Conservation (phyloP, 768 basidiomycete genomes). For the Lanmaoa rubissima region DNA sequence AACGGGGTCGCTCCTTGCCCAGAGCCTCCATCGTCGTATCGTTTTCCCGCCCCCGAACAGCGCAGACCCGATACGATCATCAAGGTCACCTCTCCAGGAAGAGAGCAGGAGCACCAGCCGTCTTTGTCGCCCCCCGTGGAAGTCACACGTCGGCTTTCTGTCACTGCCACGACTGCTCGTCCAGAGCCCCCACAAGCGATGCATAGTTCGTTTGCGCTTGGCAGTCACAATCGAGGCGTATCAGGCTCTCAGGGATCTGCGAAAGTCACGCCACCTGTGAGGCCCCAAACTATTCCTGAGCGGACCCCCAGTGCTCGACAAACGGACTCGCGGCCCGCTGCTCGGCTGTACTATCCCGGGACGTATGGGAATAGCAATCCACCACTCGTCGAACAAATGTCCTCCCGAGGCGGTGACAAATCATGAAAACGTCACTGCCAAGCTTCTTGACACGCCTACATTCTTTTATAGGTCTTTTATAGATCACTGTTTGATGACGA, state of each 20-base stretch:
- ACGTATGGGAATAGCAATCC: constrained; percentile 19
- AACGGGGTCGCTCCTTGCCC: constrained; percentile 37
- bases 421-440: constrained; percentile 16
- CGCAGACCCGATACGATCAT: constrained; percentile 36
- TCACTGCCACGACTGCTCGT: constrained; percentile 41
- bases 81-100: constrained; percentile 41
- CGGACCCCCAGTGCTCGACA: constrained; percentile 19
- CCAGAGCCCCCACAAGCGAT: constrained; percentile 39
- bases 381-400: constrained; percentile 8
- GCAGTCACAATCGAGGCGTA: constrained; percentile 20
- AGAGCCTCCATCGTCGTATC: constrained; percentile 40
- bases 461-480: constrained; percentile 6
- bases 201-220: constrained; percentile 16
- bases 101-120: constrained; percentile 36
- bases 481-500: constrained; percentile 9
- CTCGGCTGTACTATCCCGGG: constrained; percentile 22
- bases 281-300: constrained; percentile 19
- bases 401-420: constrained; percentile 22
- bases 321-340: constrained; percentile 20
- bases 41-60: constrained; percentile 44
- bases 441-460: constrained; percentile 1
- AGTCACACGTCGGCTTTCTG: constrained; percentile 44
- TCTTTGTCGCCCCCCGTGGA: constrained; percentile 51
- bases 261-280: constrained; percentile 21
- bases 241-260: constrained; percentile 12